A percentile compares a stretch with the other conserved stretches of the same genome.
Conservation (phyloP, 441 rosid genomes). For the Populus hybrid region DNA sequence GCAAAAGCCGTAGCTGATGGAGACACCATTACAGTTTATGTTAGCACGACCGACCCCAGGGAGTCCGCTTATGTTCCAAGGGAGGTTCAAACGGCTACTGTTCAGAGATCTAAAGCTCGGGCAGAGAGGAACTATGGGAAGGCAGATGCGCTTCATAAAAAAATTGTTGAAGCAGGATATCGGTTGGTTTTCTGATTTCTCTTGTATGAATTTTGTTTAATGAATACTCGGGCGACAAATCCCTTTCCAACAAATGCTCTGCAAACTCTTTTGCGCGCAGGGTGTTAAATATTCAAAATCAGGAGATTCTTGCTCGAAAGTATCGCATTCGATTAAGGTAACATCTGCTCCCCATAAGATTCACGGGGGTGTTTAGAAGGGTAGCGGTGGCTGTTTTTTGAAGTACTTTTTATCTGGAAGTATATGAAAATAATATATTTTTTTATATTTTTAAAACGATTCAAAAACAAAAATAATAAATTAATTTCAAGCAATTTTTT, state of each 20-base stretch:
- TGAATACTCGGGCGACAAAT: background rate
- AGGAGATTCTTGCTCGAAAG: constrained; percentile 70
- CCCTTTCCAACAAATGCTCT: background rate
- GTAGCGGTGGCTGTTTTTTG: no score
- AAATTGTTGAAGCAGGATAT: constrained; percentile 63
- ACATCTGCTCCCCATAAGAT: constrained; percentile 5
- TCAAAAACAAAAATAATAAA: no score
- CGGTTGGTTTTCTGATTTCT: constrained; percentile 30
- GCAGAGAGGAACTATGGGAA: constrained; percentile 41
- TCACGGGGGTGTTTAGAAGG: no score
- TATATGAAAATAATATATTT: no score
- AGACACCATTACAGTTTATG: constrained; percentile 74
- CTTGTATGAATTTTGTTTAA: background rate
- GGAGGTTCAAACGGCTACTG: constrained; percentile 54
- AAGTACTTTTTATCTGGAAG: no score
- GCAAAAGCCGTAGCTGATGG: constrained; percentile 73
- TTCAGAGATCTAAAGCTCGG: constrained; percentile 54
- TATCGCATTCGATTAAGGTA: constrained; percentile 67
- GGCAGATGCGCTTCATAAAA: constrained; percentile 69
- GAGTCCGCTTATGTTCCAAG: constrained; percentile 61
- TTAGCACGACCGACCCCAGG: constrained; percentile 46
- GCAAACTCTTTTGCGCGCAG: constrained; percentile 22
- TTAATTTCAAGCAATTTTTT: no score
- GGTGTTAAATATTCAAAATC: constrained; percentile 42
- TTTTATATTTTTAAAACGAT: no score